phyloP scores from a whole-genome alignment of 495 filamentous ascomycete species.

The Parachaetomium inaequale region DNA sequence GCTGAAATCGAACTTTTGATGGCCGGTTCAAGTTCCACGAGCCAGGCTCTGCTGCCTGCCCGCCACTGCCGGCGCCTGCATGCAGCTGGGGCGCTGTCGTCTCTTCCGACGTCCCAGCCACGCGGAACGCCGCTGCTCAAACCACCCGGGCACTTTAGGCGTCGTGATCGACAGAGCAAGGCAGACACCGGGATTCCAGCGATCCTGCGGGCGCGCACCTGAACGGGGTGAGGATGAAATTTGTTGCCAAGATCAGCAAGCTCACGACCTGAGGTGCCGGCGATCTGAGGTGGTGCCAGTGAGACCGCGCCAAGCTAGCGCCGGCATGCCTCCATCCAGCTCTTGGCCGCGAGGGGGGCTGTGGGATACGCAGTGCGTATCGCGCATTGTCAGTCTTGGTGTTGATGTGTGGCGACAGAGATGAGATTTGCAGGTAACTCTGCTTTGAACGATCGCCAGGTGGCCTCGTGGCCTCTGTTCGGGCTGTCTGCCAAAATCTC shows the following conservation, averaged over 20 bases:
- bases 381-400: no score
- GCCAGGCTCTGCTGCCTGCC: neutral
- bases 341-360: neutral
- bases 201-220: no score
- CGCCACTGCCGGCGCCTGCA: neutral
- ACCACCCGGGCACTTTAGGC: neutral
- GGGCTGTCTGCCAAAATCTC: neutral
- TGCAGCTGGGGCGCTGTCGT: conserved; percentile 7
- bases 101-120: conserved; percentile 15
- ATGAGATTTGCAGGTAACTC: no score
- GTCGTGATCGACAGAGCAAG: neutral
- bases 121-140: conserved; percentile 7
- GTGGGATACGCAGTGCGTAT: neutral
- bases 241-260: neutral
- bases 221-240: no score
- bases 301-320: neutral
- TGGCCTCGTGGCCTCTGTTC: no score
- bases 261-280: no score
- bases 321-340: neutral
- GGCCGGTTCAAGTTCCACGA: neutral
- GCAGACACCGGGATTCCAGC: neutral
- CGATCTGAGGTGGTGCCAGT: no score
- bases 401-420: neutral
- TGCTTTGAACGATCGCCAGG: no score
- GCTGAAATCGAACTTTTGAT: neutral